A percentile compares a stretch with the other conserved stretches of the same genome.
Evolutionary conservation across 140 eudicot species (phyloP).

Genomic region (Stevia rebaudiana): DNA sequence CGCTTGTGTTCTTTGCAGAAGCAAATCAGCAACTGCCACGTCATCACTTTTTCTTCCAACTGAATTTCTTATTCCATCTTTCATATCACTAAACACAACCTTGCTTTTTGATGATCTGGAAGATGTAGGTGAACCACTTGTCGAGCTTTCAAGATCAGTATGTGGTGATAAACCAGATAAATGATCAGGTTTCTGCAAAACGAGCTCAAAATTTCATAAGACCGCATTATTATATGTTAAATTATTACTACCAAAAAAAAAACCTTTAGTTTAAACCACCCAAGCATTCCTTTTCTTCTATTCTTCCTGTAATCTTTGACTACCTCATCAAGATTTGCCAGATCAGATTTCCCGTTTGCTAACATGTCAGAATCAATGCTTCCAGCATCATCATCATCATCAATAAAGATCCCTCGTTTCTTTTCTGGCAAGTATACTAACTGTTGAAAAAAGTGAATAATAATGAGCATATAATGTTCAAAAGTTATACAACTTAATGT

Average conservation of each 20-base stretch:
- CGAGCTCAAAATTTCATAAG: not conserved
- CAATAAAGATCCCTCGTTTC: conserved; percentile 57
- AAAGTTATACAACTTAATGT: not conserved
- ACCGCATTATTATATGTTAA: not conserved
- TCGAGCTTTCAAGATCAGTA: conserved; percentile 57
- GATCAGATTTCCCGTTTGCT: conserved; percentile 41
- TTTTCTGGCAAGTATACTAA: conserved; percentile 77
- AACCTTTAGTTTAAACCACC: conserved; percentile 82
- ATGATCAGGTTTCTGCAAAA: conserved; percentile 62
- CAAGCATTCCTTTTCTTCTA: conserved; percentile 72
- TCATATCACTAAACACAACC: conserved; percentile 43
- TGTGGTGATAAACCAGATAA: conserved; percentile 36
- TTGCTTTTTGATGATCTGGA: conserved; percentile 56
- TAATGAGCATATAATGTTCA: not conserved
- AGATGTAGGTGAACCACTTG: conserved; percentile 74
- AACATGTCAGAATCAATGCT: conserved; percentile 59
- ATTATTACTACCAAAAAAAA: not conserved
- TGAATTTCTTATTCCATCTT: conserved; percentile 51
- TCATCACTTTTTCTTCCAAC: conserved; percentile 54
- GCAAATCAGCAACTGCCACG: conserved; percentile 33
- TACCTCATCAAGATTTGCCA: conserved; percentile 59
- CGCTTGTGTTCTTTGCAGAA: conserved; percentile 62
- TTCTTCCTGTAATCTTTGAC: conserved; percentile 62
- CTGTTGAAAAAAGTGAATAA: conserved; percentile 30
- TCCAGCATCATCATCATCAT: conserved; percentile 73